These are phyloP conservation scores for Brassica rapa DNA, from an alignment of 345 rosid species.

Conservation along the genomic window DNA sequence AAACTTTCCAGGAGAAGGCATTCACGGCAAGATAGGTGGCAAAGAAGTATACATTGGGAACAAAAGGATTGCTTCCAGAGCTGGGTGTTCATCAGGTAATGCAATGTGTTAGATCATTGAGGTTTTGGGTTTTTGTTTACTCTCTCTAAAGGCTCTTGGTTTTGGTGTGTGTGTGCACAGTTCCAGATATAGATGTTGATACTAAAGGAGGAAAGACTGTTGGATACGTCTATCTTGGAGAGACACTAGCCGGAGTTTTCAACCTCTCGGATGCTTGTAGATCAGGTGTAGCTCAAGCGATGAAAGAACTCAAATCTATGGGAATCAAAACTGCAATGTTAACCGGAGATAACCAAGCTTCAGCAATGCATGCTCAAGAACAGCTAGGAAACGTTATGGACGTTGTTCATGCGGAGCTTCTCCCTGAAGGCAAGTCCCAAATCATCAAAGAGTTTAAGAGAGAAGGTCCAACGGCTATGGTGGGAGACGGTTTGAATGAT, in stretches of 20 bases:
- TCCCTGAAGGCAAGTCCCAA: constrained; percentile 72
- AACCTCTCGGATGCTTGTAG: constrained; percentile 77
- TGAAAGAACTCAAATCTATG: constrained; percentile 56
- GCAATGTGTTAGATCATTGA: neutral
- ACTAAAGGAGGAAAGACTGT: constrained; percentile 53
- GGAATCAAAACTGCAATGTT: constrained; percentile 71
- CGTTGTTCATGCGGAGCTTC: constrained; percentile 64
- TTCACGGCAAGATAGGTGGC: constrained; percentile 73
- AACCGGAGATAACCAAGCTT: constrained; percentile 76
- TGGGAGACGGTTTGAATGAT: constrained; percentile 91
- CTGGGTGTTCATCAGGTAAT: constrained; percentile 57
- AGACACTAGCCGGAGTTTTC: constrained; percentile 54
- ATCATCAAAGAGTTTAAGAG: constrained; percentile 52
- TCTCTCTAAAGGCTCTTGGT: constrained; percentile 8
- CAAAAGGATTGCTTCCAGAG: constrained; percentile 63
- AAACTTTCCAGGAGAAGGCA: constrained; percentile 89
- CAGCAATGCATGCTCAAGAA: constrained; percentile 71
- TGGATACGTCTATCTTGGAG: constrained; percentile 63
- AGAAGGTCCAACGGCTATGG: constrained; percentile 70
- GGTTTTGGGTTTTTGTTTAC: neutral
- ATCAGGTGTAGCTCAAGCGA: constrained; percentile 67
- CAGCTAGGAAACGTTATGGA: constrained; percentile 71
- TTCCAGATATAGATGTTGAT: constrained; percentile 42
- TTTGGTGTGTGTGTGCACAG: constrained; percentile 38
- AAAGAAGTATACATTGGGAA: constrained; percentile 67